Base-by-base conservation (phyloP, 2,329 filamentous ascomycete genomes). In the Trichophyton benhamiae region DNA sequence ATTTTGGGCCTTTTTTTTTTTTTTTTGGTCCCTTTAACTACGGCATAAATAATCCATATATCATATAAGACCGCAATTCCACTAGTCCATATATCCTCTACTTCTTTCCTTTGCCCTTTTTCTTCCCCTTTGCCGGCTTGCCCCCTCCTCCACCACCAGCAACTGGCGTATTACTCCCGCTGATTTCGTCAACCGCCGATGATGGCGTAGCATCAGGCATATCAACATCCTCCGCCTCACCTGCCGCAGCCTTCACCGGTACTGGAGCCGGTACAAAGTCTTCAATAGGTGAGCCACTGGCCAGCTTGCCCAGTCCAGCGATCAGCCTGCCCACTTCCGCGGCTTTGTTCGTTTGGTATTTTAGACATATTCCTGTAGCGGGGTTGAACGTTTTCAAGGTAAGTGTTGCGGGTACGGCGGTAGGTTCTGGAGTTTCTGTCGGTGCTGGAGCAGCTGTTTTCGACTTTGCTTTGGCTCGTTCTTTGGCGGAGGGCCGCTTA, bases 321-420 rank as follows among this genome's bases (percentile, higher is more conserved):
- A 99, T 83, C 68, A 99, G 76, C 30, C 94, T 81, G 25, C 87
- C 87, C 8, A 99, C 91, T 76, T 97, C 92, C 20, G 89, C 89
- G 20, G 88, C 89, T 76, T 96, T 95, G 71, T 87, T 87, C 41
- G 94, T 99, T 72, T 84, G 82, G 79, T 96, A 97, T 77, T 96
- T 95, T 65, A 99, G 81, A 64, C 87, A 87, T 62, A 87, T 86
- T 69, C 94, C 94, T 60, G 86, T 87, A 48, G 78, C 78, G 0
- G 94, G 88, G 73, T 96, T 89, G 77, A 86, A 97, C 3, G 94
- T 94, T 78, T 95, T 97, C 64, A 99, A 78, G 3, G 85, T 87
- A 59, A 99, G 85, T 61, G 80, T 83, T 66, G 87, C 91, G 3
- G 85, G 79, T 1, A 83, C 77, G 61, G 80, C 79, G 3, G 58